Evolutionary conservation across 495 filamentous ascomycete genomes (phyloP).

Genomic region (Parmelia sp.): DNA sequence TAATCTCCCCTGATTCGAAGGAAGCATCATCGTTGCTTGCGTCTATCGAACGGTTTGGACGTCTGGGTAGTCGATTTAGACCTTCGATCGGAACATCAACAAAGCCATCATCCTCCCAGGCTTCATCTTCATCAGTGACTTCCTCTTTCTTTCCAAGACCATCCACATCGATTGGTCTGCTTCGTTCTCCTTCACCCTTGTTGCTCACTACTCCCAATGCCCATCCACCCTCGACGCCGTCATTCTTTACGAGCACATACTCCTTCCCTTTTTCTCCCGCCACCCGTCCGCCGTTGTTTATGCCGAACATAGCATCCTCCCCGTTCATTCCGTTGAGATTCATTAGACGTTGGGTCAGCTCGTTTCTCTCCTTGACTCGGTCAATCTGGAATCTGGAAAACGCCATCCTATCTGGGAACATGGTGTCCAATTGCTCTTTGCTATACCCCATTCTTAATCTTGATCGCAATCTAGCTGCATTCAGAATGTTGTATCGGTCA

Average conservation of each 20-base stretch:
- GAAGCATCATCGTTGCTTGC: conserved; percentile 23
- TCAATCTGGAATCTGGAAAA: conserved; percentile 97
- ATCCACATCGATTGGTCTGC: conserved; percentile 88
- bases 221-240: conserved; percentile 94
- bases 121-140: conserved; percentile 55
- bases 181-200: conserved; percentile 63
- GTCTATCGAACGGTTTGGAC: conserved; percentile 18
- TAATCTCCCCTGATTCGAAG: conserved; percentile 38
- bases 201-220: conserved; percentile 87
- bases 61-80: conserved; percentile 77
- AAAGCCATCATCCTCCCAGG: conserved; percentile 65
- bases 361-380: conserved; percentile 81
- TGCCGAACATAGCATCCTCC: conserved; percentile 56
- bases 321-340: conserved; percentile 84
- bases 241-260: conserved; percentile 94
- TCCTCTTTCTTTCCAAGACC: conserved; percentile 52
- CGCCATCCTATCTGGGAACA: conserved; percentile 98
- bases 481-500: conserved; percentile 95
- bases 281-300: conserved; percentile 59
- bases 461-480: conserved; percentile 81
- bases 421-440: conserved; percentile 88
- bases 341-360: conserved; percentile 94
- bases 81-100: conserved; percentile 96
- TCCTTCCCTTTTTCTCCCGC: conserved; percentile 87
- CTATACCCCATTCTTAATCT: conserved; percentile 89